Percentiles rank a stretch among this genome's conserved stretches.
Evolutionary conservation across 305 asterid genomes (phyloP).

Genomic region (Rubia occidens): DNA sequence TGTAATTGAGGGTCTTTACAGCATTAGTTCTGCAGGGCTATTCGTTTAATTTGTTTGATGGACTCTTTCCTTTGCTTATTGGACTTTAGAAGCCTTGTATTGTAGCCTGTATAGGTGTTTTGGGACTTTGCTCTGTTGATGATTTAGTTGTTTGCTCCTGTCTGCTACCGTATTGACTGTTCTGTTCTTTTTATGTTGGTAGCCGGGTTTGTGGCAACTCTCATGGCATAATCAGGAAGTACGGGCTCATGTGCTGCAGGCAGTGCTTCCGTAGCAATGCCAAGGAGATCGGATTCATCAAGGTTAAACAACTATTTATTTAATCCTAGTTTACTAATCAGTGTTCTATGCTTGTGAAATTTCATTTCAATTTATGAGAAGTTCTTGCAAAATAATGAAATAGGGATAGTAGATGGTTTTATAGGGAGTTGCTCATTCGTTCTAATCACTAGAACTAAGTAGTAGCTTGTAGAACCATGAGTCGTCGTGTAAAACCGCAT

Average conservation of each 20-base stretch:
- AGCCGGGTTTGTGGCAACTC: constrained; percentile 69
- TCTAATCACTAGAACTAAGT: no score
- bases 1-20: no score
- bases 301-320: constrained; percentile 24
- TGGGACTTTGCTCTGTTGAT: background rate
- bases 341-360: no score
- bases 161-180: background rate
- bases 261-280: constrained; percentile 72
- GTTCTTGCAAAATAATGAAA: no score
- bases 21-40: background rate
- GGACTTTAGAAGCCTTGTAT: no score
- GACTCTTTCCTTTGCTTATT: no score
- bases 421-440: background rate
- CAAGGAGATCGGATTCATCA: constrained; percentile 64
- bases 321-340: background rate
- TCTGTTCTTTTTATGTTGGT: constrained; percentile 10
- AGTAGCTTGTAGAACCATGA: no score
- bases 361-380: no score
- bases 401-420: background rate
- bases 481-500: no score
- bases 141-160: background rate
- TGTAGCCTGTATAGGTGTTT: no score
- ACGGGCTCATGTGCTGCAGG: constrained; percentile 69
- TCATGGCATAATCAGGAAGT: constrained; percentile 57
- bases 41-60: no score